Evolutionary conservation across 140 eudicot genomes (phyloP), one percentile per base, ranked within the genome.

Genomic region (Eryngium alpinum): DNA sequence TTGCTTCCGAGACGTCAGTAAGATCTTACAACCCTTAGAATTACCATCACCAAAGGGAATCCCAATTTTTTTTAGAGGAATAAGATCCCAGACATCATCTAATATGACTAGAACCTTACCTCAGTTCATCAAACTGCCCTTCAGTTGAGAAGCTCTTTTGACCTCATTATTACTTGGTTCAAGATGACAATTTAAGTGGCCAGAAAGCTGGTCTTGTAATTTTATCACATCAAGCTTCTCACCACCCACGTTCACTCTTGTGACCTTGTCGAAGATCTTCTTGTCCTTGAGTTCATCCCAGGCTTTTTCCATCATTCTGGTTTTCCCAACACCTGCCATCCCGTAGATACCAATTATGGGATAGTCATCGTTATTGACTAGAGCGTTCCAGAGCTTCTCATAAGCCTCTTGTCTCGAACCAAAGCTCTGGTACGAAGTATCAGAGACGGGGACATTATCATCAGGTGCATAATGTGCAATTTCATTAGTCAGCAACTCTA

Each of bases 311-410:
- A 76, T 72, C 81, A 82, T 28, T 63, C 38, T 74, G 6, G 85
- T 74, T 74, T 82, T 82, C 18, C 85, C 85, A 4, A 62, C 53
- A 49, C 84, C 84, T 56, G 73, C 66, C 80, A 81, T 72, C 17
- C 84, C 84, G 14, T 21, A 28, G 13, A 81, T 60, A 12, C 84
- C 84, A 72, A 82, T 27, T 77, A 52, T 24, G 46, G 67, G 9
- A 22, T 19, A 17, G 17, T 33, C 59, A 77, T 53, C 50, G 6
- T 71, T n/a, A 6, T 34, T 71, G 18, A 9, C 28, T 17, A 71
- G 25, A 0, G 50, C 76, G 24, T 13, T 31, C 49, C 22, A 71
- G 1, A 71, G 29, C 46, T 71, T 19, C 2, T 1, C 2, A 11
- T 21, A 71, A 33, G 50, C 27, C 9, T 32, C 11, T 19, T 32